phyloP scores from a whole-genome alignment of 768 basidiomycete species.

The Russula dissimulans region DNA sequence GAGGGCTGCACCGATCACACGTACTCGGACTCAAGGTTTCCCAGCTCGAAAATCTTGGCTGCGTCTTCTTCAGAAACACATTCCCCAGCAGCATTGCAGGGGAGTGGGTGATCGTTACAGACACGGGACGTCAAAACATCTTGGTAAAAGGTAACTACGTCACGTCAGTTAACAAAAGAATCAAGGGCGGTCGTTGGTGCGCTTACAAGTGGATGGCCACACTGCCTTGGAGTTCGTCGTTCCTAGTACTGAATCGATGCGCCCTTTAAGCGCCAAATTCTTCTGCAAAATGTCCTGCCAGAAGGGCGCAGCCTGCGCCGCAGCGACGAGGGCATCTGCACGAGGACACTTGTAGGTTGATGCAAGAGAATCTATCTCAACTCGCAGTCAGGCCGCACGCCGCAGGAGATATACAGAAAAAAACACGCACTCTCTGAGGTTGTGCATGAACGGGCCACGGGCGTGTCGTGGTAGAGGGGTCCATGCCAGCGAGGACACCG shows the following conservation, averaged over 20 bases:
- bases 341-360: slow-evolving; percentile 36
- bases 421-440: slow-evolving; percentile 29
- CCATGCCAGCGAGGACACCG: slow-evolving; percentile 38
- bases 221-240: slow-evolving; percentile 28
- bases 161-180: background rate
- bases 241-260: slow-evolving; percentile 32
- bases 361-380: slow-evolving; percentile 37
- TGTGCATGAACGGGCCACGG: slow-evolving; percentile 34
- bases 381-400: background rate
- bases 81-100: slow-evolving; percentile 34
- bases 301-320: slow-evolving; percentile 34
- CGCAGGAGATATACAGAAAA: background rate
- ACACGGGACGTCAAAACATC: slow-evolving; percentile 39
- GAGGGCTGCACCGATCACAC: background rate
- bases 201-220: slow-evolving; percentile 40
- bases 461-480: slow-evolving; percentile 25
- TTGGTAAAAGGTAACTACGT: slow-evolving; percentile 37
- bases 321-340: slow-evolving; percentile 31
- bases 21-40: slow-evolving; percentile 31
- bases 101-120: slow-evolving; percentile 35
- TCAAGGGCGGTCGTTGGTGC: background rate
- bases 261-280: slow-evolving; percentile 28
- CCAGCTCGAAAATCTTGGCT: slow-evolving; percentile 26
- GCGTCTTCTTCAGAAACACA: slow-evolving; percentile 36
- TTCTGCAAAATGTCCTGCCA: slow-evolving; percentile 38